phyloP scores from a whole-genome alignment of 768 basidiomycete species.

The Cantharellus anzutake region DNA sequence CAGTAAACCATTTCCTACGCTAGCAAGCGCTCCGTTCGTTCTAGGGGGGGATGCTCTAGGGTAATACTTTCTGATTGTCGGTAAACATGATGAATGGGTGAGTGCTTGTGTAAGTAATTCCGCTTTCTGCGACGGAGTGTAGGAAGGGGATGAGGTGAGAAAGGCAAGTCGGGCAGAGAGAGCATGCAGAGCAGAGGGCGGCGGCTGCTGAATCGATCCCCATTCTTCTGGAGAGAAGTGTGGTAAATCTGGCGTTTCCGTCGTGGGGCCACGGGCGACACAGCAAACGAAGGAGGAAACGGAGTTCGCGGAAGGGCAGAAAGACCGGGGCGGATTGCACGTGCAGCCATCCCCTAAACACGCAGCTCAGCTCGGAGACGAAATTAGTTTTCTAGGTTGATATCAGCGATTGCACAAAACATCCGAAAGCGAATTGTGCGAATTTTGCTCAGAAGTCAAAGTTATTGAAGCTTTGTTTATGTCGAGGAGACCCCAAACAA shows the following conservation, averaged over 20 bases:
- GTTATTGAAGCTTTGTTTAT: too few species aligned
- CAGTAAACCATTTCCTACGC: conserved; percentile 72
- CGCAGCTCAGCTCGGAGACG: too few species aligned
- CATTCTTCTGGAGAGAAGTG: conserved; percentile 19
- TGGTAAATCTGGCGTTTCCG: conserved; percentile 3
- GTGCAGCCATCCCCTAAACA: not conserved
- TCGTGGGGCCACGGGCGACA: not conserved
- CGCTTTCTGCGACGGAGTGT: not conserved
- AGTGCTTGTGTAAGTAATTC: conserved; percentile 32
- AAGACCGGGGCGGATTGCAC: not conserved
- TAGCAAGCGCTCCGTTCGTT: conserved; percentile 58
- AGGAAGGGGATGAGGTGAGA: not conserved
- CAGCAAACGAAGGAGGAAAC: not conserved
- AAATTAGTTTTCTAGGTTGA: too few species aligned
- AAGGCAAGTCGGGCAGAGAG: conserved; percentile 65
- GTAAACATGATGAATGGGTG: conserved; percentile 55
- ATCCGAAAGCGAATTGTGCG: too few species aligned
- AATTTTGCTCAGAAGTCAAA: too few species aligned
- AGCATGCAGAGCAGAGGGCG: conserved; percentile 48
- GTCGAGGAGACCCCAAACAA: too few species aligned
- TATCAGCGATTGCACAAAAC: too few species aligned
- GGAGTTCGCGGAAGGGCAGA: not conserved
- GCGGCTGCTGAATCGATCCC: conserved; percentile 53
- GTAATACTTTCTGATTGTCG: conserved; percentile 35
- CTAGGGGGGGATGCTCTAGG: conserved; percentile 33